phyloP scores from a whole-genome alignment of 345 rosid species.

The Luvunga scandens region DNA sequence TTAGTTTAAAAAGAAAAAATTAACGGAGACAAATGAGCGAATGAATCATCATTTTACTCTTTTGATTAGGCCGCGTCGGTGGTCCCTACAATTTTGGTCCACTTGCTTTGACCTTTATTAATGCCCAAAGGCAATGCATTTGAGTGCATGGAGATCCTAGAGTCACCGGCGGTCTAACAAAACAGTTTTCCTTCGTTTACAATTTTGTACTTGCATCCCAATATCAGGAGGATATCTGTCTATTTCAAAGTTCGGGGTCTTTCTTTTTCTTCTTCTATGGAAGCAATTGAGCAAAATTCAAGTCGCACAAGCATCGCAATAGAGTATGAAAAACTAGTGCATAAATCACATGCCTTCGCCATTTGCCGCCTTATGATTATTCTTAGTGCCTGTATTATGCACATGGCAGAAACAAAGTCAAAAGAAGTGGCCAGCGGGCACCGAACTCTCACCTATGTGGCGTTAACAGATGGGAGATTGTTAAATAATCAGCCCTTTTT shows the following conservation, averaged over 20 bases:
- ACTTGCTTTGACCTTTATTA: no score
- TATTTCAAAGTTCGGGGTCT: no score
- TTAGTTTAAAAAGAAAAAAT: background rate
- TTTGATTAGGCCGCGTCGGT: background rate
- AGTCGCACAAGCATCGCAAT: background rate
- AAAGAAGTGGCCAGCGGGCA: background rate
- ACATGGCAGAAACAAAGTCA: conserved; percentile 5
- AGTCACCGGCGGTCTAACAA: background rate
- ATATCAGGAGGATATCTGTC: no score
- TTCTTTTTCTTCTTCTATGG: no score
- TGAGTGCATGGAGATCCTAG: background rate
- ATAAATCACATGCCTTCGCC: background rate
- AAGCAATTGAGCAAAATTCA: background rate
- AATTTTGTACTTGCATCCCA: no score
- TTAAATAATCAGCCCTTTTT: background rate
- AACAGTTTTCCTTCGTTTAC: no score
- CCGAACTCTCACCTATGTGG: background rate
- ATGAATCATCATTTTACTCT: no score
- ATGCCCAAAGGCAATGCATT: background rate
- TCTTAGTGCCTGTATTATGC: background rate
- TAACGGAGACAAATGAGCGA: no score
- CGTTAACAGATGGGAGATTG: background rate
- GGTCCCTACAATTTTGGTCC: background rate
- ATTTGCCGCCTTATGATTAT: background rate
- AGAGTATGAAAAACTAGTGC: background rate